Base-by-base conservation (phyloP, 2,329 filamentous ascomycete genomes). In the Cladosporium oxysporum region DNA sequence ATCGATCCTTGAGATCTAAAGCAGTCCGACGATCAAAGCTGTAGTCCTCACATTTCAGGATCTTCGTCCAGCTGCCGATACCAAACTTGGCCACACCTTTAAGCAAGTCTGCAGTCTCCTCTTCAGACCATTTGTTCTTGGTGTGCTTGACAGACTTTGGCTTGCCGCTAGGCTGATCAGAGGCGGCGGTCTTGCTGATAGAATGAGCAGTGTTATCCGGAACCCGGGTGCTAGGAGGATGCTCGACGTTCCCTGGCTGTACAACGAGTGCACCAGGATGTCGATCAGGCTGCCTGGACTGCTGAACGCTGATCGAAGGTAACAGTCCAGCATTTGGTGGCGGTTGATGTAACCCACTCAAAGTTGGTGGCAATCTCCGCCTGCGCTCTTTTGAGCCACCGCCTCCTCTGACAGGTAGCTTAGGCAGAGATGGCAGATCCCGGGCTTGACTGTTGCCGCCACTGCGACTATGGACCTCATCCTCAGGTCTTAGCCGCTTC, bases 21-120 rank as follows among this genome's bases (percentile, higher is more conserved):
- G 86, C 83, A n/a, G 83, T 87, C 31, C 87, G 80, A 12, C 82
- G 79, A 67, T 86, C 81, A 72, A 90, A 89, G 3, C 77, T 78
- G 66, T 86, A 84, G 37, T 87, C 84, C 18, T 83, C 75, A 69
- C 85, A 83, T 3, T 84, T 79, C 29, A 88, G 73, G 21, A 90
- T 89, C 69, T 83, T 83, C 65, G 87, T 89, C 87, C 87, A 90
- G 68, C 83, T 87, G 3, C 87, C 87, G 67, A 88, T 85, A 1
- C 87, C 87, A 70, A 85, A 88, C 68, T 82, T 84, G 44, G 83
- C 81, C 10, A 88, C 87, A 0, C 87, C 87, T 65, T 82, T 79
- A 14, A 89, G 77, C 29, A 90, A 74, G 68, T 84, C 80, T 31
- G 79, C 80, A 0, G 87, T 89, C 74, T 90, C 87, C 68, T 86